Evolutionary conservation across 495 filamentous ascomycete genomes (phyloP), one percentile per base, ranked within the genome.

Genomic region (Annulohypoxylon moriforme): DNA sequence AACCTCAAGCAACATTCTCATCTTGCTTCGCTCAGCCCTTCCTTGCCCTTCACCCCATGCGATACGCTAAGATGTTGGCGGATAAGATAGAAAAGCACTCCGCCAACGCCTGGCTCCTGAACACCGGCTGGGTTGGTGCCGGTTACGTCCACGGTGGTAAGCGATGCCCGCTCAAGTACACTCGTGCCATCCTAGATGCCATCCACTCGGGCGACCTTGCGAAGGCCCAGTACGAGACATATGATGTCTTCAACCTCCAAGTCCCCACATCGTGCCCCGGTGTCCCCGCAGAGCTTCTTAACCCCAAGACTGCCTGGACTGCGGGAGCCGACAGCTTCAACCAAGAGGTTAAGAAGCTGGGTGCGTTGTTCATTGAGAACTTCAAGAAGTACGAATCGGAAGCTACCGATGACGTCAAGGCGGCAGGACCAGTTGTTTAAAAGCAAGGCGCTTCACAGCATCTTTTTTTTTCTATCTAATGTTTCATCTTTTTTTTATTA

Each of bases 11-110:
- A 2, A 99, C 96, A 75, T 99, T 99, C 91, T 97, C 94, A 16
- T 97, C 95, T 29, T 99, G 96, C 91, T 99, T 99, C 84, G 96
- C 96, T 52, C 96, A 99, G 84, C 96, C 96, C 65, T 99, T 99
- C 93, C 86, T 99, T 73, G 96, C 96, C 52, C 90, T 99, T 50
- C 96, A 98, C 88, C 96, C 96, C 69, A 99, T 99, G 96, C 91
- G 94, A 81, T 99, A 99, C 83, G 96, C 96, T 67, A 89, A 88
- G 82, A 99, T 99, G 96, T 86, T 99, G 40, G 95, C 96, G 52
- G 93, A 97, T 75, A 98, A 98, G 90, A 98, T 99, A 82, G 88
- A 93, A 74, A 77, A 93, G 69, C 94, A 99, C 90, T 93, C 93
- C 78, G 92, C 93, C 82, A 97, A 98, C 80, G 96, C 96, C 78